Base-by-base conservation (phyloP, 1,284 basidiomycete genomes). In the Ceratobasidium theobromae region DNA sequence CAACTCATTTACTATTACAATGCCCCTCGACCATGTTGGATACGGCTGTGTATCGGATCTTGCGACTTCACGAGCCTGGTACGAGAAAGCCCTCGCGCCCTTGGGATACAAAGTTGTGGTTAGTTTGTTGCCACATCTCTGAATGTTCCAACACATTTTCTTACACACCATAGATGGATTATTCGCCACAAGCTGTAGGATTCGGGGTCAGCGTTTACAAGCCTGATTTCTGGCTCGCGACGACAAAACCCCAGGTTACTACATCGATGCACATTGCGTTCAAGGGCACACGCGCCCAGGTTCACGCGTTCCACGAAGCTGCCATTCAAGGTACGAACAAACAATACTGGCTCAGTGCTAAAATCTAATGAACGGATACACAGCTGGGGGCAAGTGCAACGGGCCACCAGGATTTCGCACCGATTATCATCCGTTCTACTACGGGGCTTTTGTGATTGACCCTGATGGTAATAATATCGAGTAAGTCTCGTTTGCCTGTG, bases 381-480 rank as follows among this genome's bases (percentile, higher is more conserved):
- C 30, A 62, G 58, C 58, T 35, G 58, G 58, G 4, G 58, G 58
- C 18, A 62, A 40, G 18, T 62, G 58, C 35, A 62, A 62, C 18
- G 58, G 58, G 4, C 46, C 58, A 12, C 58, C 58, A 5, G 58
- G 58, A 18, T 52, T 52, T 18, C 45, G 58, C 12, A 28, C 30
- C 3, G 16, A 52, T 21, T 62, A 62, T 28, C 58, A 62, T 28
- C 46, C 46, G 23, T 52, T 62, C 32, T 62, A 62, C 23, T 62
- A 62, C 16, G 58, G 33, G 11, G 30, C 58, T 23, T 62, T 51
- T 30, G 38, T 62, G 23, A 35, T 62, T 8, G 58, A 62, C 23
- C 58, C 58, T 8, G 32, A 49, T 49, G 58, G 58, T 4, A 62
- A 62, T 35, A 62, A 62, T 28, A 52, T 62, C 58, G 58, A 62